Conservation (phyloP, 441 rosid genomes). For the Rhodomyrtus psidioides region DNA sequence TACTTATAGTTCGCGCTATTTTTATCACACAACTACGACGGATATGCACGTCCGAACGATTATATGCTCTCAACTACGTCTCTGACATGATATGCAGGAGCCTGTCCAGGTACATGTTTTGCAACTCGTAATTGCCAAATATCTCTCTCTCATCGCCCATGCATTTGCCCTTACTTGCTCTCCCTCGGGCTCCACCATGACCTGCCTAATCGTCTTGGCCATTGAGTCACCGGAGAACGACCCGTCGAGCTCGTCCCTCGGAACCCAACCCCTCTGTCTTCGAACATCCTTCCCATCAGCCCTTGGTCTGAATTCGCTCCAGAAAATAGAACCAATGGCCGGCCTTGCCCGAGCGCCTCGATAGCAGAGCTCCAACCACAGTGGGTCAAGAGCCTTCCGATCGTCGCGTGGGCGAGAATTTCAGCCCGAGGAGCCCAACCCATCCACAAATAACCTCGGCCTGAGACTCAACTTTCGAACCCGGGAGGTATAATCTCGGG, state of each 20-base stretch:
- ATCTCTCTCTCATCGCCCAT: too few relatives aligned
- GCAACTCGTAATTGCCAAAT: neutral
- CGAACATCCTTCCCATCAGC: slow-evolving; percentile 12
- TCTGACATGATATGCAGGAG: neutral
- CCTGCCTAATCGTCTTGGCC: neutral
- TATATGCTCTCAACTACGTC: neutral
- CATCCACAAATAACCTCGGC: neutral
- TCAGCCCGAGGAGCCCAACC: neutral
- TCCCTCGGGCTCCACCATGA: neutral
- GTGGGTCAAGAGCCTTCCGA: neutral
- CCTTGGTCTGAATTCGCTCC: neutral
- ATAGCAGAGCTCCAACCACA: neutral
- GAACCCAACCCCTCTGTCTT: slow-evolving; percentile 8
- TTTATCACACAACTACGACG: too few relatives aligned
- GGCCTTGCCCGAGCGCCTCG: neutral
- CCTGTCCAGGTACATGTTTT: neutral
- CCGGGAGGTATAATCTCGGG: neutral
- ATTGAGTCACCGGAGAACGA: neutral
- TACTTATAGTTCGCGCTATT: too few relatives aligned
- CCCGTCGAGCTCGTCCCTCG: neutral
- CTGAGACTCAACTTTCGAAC: neutral
- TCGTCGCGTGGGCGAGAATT: neutral
- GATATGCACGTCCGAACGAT: too few relatives aligned
- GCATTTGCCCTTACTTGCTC: neutral
- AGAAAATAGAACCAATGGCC: neutral